Evolutionary conservation across 2,329 filamentous ascomycete species (phyloP), one percentile per base, ranked within the genome.

Genomic region (Ceratocystis lukuohia): DNA sequence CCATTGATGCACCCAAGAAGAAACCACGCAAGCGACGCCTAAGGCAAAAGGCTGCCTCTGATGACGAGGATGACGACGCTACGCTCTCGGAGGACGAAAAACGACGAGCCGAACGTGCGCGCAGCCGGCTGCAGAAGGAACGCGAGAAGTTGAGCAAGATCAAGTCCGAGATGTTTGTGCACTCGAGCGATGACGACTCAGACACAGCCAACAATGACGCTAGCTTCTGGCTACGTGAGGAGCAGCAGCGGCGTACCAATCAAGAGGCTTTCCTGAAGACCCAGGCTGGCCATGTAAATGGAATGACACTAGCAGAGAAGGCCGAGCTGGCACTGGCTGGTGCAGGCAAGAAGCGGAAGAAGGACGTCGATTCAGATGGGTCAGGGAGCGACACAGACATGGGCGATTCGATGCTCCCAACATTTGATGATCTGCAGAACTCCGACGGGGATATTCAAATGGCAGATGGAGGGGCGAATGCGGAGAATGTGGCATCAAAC

Each of bases 161-260:
- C 76, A 97, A 96, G 79, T 95, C 89, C 71, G 86, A 87, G 28
- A 76, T 93, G 48, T 93, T 86, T 71, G 88, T 99, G 63, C 84
- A 88, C 67, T 86, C 87, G 46, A 91, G 88, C 70, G 94, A 97
- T 73, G 94, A 97, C 65, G 91, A 96, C 70, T 87, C 83, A n/a
- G 91, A 96, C 72, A 85, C 82, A 44, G 90, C 91, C 61, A 83
- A 84, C 66, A 84, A 89, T 17, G 80, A 80, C 62, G 75, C 78
- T 25, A 84, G 83, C 22, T 96, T 96, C 76, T 96, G 93, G 75
- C 85, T 82, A 1, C 80, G 83, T 17, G 92, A 96, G 75, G 85
- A 87, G 74, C 77, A 81, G 69, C 70, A 70, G 65, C 44, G 71
- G 30, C 62, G 50, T n/a, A 65, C 56, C n/a, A 69, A 69, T 59